Conservation (phyloP, 306 rosid genomes). For the Vicia sativa region DNA sequence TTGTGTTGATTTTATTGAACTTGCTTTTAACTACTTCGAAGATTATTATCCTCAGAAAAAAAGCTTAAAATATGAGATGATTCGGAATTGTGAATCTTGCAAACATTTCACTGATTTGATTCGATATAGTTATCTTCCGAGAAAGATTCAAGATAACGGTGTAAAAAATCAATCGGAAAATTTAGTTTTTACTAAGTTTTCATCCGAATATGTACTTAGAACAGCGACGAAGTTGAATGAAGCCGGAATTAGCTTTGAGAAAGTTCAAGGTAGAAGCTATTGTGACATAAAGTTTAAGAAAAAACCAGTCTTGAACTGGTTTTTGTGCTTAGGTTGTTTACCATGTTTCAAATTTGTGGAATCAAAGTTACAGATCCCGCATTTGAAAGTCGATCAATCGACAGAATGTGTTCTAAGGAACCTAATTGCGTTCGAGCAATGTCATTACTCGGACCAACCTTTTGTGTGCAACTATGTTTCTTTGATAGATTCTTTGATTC, state of each 20-base stretch:
- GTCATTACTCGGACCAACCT: constrained; percentile 47
- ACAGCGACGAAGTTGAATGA: constrained; percentile 40
- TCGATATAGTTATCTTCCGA: constrained; percentile 29
- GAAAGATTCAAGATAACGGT: neutral
- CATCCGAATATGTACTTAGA: constrained; percentile 12
- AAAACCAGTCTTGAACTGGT: constrained; percentile 29
- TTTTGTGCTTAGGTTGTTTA: constrained; percentile 39
- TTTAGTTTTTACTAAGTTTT: constrained; percentile 21
- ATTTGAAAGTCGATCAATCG: constrained; percentile 28
- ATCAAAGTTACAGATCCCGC: constrained; percentile 27
- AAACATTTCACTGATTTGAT: constrained; percentile 44
- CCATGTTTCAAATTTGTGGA: neutral
- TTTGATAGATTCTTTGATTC: constrained; percentile 46
- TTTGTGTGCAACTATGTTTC: constrained; percentile 53
- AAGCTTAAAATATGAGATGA: constrained; percentile 5
- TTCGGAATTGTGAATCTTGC: neutral
- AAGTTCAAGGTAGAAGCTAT: constrained; percentile 26
- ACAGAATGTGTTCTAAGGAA: constrained; percentile 52
- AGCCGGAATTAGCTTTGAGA: constrained; percentile 40
- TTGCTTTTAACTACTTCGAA: constrained; percentile 41
- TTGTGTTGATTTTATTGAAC: constrained; percentile 6
- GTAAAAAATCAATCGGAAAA: neutral
- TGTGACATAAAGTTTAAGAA: constrained; percentile 30
- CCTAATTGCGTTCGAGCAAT: constrained; percentile 60
- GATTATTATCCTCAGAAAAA: constrained; percentile 33